Evolutionary conservation across 768 basidiomycete species (phyloP).

Genomic region (Boletellus emodensis): DNA sequence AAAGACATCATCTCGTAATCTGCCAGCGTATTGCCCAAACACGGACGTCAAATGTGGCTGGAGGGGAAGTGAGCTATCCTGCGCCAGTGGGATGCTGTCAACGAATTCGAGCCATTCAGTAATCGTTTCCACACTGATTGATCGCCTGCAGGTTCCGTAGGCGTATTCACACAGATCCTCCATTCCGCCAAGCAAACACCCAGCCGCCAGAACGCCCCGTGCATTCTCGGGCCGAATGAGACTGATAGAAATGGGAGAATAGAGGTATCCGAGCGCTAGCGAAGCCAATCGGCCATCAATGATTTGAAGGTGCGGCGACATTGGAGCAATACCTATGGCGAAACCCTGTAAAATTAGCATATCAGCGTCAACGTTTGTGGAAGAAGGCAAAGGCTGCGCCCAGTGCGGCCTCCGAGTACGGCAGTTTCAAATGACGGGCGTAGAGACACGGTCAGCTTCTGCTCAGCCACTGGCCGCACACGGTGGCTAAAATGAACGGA

Average conservation of each 20-base stretch:
- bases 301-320: constrained; percentile 3
- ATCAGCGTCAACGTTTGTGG: constrained; percentile 15
- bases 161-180: constrained; percentile 78
- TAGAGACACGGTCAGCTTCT: constrained; percentile 17
- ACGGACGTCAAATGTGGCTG: constrained; percentile 51
- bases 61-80: constrained; percentile 46
- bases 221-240: constrained; percentile 75
- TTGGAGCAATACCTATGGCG: constrained; percentile 54
- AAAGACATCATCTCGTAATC: constrained; percentile 72
- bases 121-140: constrained; percentile 73
- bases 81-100: constrained; percentile 46
- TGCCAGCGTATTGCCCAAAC: constrained; percentile 75
- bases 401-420: constrained; percentile 20
- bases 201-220: constrained; percentile 80
- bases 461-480: constrained; percentile 18
- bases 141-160: constrained; percentile 72
- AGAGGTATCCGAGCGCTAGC: constrained; percentile 74
- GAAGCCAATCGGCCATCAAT: constrained; percentile 20
- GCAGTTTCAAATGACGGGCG: constrained; percentile 14
- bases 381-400: constrained; percentile 12
- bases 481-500: constrained; percentile 32
- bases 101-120: constrained; percentile 75
- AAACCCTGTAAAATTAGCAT: constrained; percentile 49
- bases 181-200: constrained; percentile 83
- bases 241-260: constrained; percentile 67